Evolutionary conservation across 352 stramenopile genomes (phyloP).

Genomic region (Halophytophthora batemanensis): DNA sequence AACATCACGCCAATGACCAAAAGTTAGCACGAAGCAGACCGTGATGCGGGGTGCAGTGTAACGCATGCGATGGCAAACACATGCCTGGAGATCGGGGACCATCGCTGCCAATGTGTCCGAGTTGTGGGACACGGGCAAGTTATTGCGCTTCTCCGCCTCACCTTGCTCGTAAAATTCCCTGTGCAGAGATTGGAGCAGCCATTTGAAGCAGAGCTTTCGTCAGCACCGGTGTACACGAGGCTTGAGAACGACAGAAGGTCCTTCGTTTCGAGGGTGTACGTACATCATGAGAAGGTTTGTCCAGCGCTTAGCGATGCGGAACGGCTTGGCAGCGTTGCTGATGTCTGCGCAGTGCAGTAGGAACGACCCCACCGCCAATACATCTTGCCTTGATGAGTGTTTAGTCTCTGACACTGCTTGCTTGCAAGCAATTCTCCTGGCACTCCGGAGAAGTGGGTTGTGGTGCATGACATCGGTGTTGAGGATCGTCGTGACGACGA

Average conservation of each 20-base stretch:
- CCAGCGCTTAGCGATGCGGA: constrained; percentile 20
- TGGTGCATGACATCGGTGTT: constrained; percentile 21
- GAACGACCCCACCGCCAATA: constrained; percentile 17
- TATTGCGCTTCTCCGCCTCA: constrained; percentile 17
- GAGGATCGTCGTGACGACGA: constrained; percentile 26
- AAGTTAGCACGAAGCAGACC: too few species aligned
- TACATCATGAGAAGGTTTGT: constrained; percentile 23
- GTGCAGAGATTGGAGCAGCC: too few species aligned
- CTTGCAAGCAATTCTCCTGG: too few species aligned
- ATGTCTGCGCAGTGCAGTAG: constrained; percentile 32
- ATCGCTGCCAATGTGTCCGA: constrained; percentile 13
- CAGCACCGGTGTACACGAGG: background rate
- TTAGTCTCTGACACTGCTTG: background rate
- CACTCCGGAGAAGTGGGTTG: constrained; percentile 11
- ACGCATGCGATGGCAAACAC: background rate
- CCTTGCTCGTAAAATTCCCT: constrained; percentile 33
- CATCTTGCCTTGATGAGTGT: constrained; percentile 5
- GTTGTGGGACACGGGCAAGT: constrained; percentile 18
- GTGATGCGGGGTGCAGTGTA: background rate
- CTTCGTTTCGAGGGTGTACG: background rate
- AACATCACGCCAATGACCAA: background rate
- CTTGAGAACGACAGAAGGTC: too few species aligned
- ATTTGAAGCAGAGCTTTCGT: background rate
- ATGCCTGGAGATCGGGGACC: constrained; percentile 23
- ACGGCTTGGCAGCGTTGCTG: constrained; percentile 27